These are phyloP conservation scores for Dactylis glomerata DNA, from an alignment of 176 grass and related monocot species.

Conservation along the genomic window DNA sequence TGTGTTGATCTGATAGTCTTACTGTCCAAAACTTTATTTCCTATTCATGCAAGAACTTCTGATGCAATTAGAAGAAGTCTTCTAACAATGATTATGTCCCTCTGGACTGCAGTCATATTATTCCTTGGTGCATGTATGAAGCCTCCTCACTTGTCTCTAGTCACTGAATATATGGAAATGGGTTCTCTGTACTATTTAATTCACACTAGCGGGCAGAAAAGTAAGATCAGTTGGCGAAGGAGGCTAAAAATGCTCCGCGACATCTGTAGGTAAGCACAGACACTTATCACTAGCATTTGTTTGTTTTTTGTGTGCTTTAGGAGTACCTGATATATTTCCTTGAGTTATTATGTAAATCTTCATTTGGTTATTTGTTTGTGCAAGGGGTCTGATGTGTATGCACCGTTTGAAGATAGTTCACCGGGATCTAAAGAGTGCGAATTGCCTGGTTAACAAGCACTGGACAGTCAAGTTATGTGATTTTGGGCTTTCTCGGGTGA, in stretches of 20 bases:
- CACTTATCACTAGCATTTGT: conserved; percentile 1
- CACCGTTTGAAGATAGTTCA: conserved; percentile 96
- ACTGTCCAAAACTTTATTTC: conserved; percentile 12
- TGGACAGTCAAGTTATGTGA: conserved; percentile 96
- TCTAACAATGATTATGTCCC: conserved; percentile 27
- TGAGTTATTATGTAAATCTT: conserved; percentile 14
- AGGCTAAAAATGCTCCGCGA: conserved; percentile 98
- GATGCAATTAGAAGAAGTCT: neutral
- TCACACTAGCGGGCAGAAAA: conserved; percentile 73
- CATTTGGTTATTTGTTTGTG: conserved; percentile 30
- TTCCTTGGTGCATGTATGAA: conserved; percentile 99
- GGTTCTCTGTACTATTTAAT: conserved; percentile 97
- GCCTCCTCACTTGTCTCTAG: conserved; percentile 85
- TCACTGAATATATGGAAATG: conserved; percentile 98
- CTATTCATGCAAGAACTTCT: conserved; percentile 4
- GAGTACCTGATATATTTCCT: neutral
- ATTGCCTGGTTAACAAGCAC: conserved; percentile 96
- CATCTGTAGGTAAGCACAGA: conserved; percentile 80
- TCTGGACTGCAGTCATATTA: conserved; percentile 77
- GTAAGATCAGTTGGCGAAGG: conserved; percentile 84
- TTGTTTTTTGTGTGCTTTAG: neutral
- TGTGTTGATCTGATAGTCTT: conserved; percentile 3
- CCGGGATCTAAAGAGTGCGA: conserved; percentile 91
- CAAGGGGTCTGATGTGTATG: conserved; percentile 97
- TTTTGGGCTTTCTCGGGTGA: conserved; percentile 83